phyloP scores from a whole-genome alignment of 1,284 basidiomycete genomes.

The Thelephora terrestris region DNA sequence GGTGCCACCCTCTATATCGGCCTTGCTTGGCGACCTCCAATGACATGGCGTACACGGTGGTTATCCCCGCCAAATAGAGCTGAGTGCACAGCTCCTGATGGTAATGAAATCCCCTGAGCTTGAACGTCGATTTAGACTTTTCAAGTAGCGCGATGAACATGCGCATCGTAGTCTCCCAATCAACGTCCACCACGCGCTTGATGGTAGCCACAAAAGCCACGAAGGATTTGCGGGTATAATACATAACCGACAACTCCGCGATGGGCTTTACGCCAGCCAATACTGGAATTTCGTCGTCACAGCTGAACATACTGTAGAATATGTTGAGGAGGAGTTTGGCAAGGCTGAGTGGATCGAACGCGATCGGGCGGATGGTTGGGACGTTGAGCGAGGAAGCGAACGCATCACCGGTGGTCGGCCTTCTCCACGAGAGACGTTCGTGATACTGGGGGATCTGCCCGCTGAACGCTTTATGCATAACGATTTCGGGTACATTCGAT shows the following conservation, averaged over 20 bases:
- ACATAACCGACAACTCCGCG: slow-evolving; percentile 18
- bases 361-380: slow-evolving; percentile 15
- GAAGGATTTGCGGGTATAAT: slow-evolving; percentile 37
- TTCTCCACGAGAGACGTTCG: slow-evolving; percentile 35
- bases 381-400: slow-evolving; percentile 1
- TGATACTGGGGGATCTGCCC: slow-evolving; percentile 25
- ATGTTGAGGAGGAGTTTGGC: slow-evolving; percentile 32
- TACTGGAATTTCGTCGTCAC: no score
- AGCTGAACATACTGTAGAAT: slow-evolving; percentile 43
- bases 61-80: slow-evolving; percentile 24
- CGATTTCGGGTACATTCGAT: slow-evolving; percentile 35
- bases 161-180: slow-evolving; percentile 23
- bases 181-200: slow-evolving; percentile 17
- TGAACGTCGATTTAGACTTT: slow-evolving; percentile 17
- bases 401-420: slow-evolving; percentile 19
- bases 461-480: slow-evolving; percentile 7
- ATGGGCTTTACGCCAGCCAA: slow-evolving; percentile 32
- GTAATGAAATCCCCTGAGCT: slow-evolving; percentile 22
- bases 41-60: slow-evolving; percentile 12
- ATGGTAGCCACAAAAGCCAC: slow-evolving; percentile 29
- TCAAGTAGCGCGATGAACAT: slow-evolving; percentile 18
- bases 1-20: slow-evolving; percentile 19
- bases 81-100: slow-evolving; percentile 26
- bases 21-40: slow-evolving; percentile 11
- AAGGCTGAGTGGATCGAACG: slow-evolving; percentile 26